Evolutionary conservation across 495 filamentous ascomycete genomes (phyloP).

Genomic region (Talaromyces borbonicus): DNA sequence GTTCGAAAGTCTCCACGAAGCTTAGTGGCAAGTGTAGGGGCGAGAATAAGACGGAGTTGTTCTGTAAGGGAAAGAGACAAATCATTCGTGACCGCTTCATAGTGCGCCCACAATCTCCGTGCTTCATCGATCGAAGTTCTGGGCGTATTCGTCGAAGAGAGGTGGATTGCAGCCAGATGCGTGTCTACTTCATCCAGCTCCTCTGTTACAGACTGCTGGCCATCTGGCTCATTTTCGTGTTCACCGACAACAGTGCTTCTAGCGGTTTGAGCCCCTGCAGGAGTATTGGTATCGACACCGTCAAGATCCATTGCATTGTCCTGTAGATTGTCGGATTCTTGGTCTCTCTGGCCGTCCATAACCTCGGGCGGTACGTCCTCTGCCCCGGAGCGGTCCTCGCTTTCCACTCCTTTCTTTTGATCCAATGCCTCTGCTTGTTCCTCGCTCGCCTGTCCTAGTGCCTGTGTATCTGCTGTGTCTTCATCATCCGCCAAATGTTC

Average conservation of each 20-base stretch:
- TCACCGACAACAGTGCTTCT: constrained; percentile 7
- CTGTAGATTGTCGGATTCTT: constrained; percentile 37
- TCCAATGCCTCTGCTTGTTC: constrained; percentile 78
- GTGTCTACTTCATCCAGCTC: constrained; percentile 62
- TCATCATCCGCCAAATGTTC: constrained; percentile 84
- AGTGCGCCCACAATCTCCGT: constrained; percentile 71
- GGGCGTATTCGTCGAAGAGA: constrained; percentile 38
- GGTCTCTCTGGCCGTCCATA: constrained; percentile 41
- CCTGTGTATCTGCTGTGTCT: constrained; percentile 72
- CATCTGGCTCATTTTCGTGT: constrained; percentile 26
- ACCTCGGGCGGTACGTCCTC: constrained; percentile 51
- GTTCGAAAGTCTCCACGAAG: constrained; percentile 95
- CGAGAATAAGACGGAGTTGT: constrained; percentile 89
- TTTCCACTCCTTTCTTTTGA: constrained; percentile 73
- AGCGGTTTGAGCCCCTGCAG: constrained; percentile 25
- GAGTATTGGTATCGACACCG: constrained; percentile 21
- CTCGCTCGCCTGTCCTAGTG: constrained; percentile 76
- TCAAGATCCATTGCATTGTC: constrained; percentile 38
- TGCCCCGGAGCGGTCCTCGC: constrained; percentile 46
- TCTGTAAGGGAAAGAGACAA: constrained; percentile 83
- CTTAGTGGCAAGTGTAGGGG: constrained; percentile 89
- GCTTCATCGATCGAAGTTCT: constrained; percentile 49
- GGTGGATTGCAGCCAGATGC: constrained; percentile 62
- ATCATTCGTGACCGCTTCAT: constrained; percentile 71
- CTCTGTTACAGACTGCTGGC: constrained; percentile 44